Percentiles rank a stretch among this genome's conserved stretches.
phyloP scores from a whole-genome alignment of 2,329 filamentous ascomycete genomes.

The Alternaria ventricosa region DNA sequence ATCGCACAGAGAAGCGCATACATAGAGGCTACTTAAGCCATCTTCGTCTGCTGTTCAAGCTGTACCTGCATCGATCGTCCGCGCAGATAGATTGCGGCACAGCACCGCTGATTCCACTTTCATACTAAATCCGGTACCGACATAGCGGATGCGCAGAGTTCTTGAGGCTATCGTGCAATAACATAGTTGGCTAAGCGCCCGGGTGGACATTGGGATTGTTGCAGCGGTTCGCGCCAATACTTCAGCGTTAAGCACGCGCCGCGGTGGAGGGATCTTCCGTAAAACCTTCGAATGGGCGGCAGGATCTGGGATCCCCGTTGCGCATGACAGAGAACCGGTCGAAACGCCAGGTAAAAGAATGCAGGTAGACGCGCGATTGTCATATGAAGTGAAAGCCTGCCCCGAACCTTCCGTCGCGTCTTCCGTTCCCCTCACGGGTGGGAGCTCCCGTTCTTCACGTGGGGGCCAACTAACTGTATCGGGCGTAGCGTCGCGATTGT shows the following conservation, averaged over 20 bases:
- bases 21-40: background rate
- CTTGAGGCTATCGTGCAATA: slow-evolving; percentile 6
- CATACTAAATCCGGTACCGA: background rate
- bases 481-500: background rate
- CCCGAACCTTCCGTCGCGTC: background rate
- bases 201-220: slow-evolving; percentile 2
- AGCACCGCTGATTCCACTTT: background rate
- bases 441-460: background rate
- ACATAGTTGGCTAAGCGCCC: slow-evolving; percentile 9
- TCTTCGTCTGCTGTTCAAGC: background rate
- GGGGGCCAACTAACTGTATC: background rate
- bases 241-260: slow-evolving; percentile 2
- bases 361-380: background rate
- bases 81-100: background rate
- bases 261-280: background rate
- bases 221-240: slow-evolving; percentile 9
- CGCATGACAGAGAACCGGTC: background rate
- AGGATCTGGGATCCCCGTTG: background rate
- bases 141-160: background rate
- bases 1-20: background rate
- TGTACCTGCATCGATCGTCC: background rate
- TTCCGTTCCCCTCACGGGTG: background rate
- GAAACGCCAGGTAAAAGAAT: background rate
- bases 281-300: background rate
- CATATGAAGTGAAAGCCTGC: background rate